Evolutionary conservation across 2,329 filamentous ascomycete species (phyloP).

Genomic region (Mycosphaerelloides madeirae): DNA sequence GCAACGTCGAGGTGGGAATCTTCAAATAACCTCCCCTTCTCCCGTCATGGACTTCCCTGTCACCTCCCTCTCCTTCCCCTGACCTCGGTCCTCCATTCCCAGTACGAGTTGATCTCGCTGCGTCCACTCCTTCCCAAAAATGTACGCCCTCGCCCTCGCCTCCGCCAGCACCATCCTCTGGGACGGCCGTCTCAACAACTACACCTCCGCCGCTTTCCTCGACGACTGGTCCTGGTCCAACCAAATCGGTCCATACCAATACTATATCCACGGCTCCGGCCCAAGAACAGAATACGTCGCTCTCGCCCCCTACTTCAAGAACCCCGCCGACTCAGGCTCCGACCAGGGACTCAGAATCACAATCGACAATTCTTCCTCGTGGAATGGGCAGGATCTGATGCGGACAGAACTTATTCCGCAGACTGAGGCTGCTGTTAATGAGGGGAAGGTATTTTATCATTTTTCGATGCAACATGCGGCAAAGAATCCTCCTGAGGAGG

Average conservation of each 20-base stretch:
- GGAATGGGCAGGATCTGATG: constrained; percentile 69
- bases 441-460: constrained; percentile 67
- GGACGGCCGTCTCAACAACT: constrained; percentile 63
- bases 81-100: neutral
- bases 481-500: constrained; percentile 57
- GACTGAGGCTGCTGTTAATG: constrained; percentile 59
- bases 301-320: constrained; percentile 58
- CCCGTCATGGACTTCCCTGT: no score
- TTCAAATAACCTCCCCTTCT: no score
- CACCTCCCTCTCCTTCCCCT: neutral
- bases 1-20: no score
- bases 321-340: constrained; percentile 58
- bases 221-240: constrained; percentile 57
- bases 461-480: constrained; percentile 60
- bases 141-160: constrained; percentile 27
- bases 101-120: constrained; percentile 18
- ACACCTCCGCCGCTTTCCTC: constrained; percentile 51
- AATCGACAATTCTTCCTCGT: constrained; percentile 60
- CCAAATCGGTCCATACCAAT: constrained; percentile 66
- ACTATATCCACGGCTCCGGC: constrained; percentile 66
- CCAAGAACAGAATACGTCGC: constrained; percentile 57
- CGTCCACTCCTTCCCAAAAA: constrained; percentile 16
- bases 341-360: constrained; percentile 65
- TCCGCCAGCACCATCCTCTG: constrained; percentile 50
- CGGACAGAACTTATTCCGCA: constrained; percentile 70